Conservation (phyloP, 139 green algal genomes). For the Chlorella sp. region DNA sequence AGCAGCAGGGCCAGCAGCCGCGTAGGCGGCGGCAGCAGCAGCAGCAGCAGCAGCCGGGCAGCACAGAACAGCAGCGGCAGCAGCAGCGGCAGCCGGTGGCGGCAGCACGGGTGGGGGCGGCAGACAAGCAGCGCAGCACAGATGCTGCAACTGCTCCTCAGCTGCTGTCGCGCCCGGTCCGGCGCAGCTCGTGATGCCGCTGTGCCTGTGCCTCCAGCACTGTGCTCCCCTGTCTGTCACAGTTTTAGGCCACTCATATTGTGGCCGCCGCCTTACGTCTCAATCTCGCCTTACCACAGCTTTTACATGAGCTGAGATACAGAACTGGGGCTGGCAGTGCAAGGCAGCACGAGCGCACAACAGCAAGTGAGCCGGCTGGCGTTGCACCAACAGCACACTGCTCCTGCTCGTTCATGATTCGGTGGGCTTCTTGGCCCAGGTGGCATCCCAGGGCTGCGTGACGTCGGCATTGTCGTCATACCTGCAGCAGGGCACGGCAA, state of each 20-base stretch:
- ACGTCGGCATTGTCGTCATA: too few relatives aligned
- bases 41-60: background rate
- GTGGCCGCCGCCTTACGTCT: too few relatives aligned
- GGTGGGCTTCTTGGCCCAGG: too few relatives aligned
- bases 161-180: background rate
- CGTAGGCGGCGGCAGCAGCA: background rate
- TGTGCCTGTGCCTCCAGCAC: background rate
- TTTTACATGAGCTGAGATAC: too few relatives aligned
- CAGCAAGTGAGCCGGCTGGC: background rate
- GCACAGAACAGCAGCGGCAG: background rate
- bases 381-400: too few relatives aligned
- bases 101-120: background rate
- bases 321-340: background rate
- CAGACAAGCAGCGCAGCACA: background rate
- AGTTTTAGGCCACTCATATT: too few relatives aligned
- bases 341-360: background rate
- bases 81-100: background rate
- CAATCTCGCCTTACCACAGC: too few relatives aligned
- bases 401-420: too few relatives aligned
- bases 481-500: too few relatives aligned
- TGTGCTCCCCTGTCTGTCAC: too few relatives aligned
- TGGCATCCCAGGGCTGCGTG: too few relatives aligned
- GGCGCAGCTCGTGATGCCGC: background rate
- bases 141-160: background rate
- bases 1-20: background rate